phyloP scores from a whole-genome alignment of 2,329 filamentous ascomycete species.

The Trichophyton mentagrophytes region DNA sequence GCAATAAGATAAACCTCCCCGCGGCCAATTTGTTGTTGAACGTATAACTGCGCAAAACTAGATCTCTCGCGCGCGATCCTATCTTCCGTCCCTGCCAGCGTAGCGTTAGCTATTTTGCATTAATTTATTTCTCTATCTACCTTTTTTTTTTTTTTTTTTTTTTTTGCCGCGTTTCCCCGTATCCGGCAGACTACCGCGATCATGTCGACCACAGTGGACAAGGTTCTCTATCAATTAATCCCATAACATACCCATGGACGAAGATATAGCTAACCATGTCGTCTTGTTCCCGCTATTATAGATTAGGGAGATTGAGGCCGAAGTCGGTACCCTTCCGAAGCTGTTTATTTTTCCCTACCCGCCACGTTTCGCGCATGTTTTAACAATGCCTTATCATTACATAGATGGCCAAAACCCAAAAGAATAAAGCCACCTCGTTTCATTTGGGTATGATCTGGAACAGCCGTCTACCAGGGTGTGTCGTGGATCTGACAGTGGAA shows the following conservation, averaged over 20 bases:
- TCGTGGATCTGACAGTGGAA: neutral
- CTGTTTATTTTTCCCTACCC: neutral
- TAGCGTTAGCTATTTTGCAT: neutral
- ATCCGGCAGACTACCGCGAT: conserved; percentile 6
- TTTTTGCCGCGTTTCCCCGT: neutral
- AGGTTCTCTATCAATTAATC: conserved; percentile 43
- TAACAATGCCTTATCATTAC: conserved; percentile 13
- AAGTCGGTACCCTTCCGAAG: conserved; percentile 46
- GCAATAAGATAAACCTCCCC: neutral
- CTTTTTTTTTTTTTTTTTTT: neutral
- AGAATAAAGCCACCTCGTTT: conserved; percentile 90
- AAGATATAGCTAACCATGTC: conserved; percentile 20
- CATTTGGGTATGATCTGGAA: conserved; percentile 54
- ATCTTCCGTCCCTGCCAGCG: neutral
- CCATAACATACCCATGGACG: conserved; percentile 6
- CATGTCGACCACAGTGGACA: conserved; percentile 96
- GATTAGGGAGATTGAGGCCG: conserved; percentile 95
- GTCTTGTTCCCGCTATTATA: conserved; percentile 31
- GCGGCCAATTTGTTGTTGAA: neutral
- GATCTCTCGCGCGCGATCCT: neutral
- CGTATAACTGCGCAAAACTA: neutral
- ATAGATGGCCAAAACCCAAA: conserved; percentile 90
- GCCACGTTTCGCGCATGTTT: conserved; percentile 8
- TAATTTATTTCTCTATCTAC: neutral
- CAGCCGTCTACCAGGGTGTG: neutral